Percentiles rank a stretch among this genome's conserved stretches.
phyloP scores from a whole-genome alignment of 78 protist genomes.

The Dictyostelium discoideum region DNA sequence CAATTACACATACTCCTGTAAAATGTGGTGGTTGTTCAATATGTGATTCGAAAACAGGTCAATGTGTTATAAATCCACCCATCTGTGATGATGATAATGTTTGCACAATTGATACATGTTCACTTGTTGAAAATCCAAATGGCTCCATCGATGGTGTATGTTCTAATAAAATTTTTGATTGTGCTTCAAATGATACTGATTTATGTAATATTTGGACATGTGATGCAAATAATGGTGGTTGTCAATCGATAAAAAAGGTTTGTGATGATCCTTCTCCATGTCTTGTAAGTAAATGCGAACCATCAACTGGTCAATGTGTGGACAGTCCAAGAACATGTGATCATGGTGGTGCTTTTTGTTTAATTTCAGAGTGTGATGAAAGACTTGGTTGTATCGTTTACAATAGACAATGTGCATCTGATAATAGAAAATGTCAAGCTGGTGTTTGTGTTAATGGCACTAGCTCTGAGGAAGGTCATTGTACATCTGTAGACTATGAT shows the following conservation, averaged over 20 bases:
- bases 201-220: constrained; percentile 6
- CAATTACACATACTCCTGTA: neutral
- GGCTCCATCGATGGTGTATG: neutral
- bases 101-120: constrained; percentile 4
- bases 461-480: neutral
- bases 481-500: neutral
- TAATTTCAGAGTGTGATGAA: constrained; percentile 18
- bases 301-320: neutral
- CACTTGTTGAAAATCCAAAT: too few species aligned
- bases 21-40: neutral
- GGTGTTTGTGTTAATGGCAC: constrained; percentile 17
- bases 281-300: neutral
- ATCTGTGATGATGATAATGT: neutral
- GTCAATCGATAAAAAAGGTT: neutral
- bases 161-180: neutral
- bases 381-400: constrained; percentile 19
- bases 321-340: neutral
- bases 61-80: neutral
- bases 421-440: constrained; percentile 4
- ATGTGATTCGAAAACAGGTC: neutral
- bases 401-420: constrained; percentile 9
- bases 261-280: neutral
- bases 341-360: constrained; percentile 8
- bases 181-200: neutral
- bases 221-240: constrained; percentile 9